A percentile compares a stretch with the other conserved stretches of the same genome.
These are phyloP conservation scores for Cladophialophora bantiana DNA, from an alignment of 2,329 filamentous ascomycete species.

Conservation along the genomic window DNA sequence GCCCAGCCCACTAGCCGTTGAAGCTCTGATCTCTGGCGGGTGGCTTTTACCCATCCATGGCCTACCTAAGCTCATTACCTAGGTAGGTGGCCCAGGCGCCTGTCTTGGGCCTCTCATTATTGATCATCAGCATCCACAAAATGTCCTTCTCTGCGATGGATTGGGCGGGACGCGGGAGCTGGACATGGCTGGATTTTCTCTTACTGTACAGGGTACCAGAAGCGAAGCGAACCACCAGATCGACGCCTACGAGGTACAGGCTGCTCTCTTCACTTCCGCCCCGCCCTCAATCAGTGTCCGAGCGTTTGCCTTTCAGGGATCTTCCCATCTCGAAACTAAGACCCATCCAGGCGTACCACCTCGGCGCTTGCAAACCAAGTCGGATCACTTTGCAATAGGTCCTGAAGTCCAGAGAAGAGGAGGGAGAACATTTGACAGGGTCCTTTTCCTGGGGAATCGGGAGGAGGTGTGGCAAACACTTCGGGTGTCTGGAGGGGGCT, in stretches of 20 bases:
- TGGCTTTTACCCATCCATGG: conserved; percentile 11
- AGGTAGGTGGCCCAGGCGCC: conserved; percentile 8
- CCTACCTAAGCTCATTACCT: not conserved
- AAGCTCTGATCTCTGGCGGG: conserved; percentile 10
- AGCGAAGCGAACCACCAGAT: conserved; percentile 8
- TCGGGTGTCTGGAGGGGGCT: not conserved
- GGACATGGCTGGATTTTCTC: not conserved
- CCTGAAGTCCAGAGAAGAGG: not conserved
- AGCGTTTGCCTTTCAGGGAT: not conserved
- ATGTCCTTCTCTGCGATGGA: not conserved
- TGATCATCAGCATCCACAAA: conserved; percentile 25
- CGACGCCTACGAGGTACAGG: not conserved
- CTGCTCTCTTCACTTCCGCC: not conserved
- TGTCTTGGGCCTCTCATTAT: conserved; percentile 18
- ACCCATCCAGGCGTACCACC: conserved; percentile 1
- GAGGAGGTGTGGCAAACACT: not conserved
- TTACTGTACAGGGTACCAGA: too few species aligned
- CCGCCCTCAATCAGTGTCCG: not conserved
- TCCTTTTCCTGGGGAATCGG: not conserved
- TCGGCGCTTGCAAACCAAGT: not conserved
- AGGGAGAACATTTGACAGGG: not conserved
- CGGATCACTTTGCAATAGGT: not conserved
- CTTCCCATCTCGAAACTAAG: not conserved
- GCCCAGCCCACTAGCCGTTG: not conserved
- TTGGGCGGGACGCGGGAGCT: not conserved